Evolutionary conservation across 176 grass and related monocot genomes (phyloP).

Genomic region (Dactylis glomerata): DNA sequence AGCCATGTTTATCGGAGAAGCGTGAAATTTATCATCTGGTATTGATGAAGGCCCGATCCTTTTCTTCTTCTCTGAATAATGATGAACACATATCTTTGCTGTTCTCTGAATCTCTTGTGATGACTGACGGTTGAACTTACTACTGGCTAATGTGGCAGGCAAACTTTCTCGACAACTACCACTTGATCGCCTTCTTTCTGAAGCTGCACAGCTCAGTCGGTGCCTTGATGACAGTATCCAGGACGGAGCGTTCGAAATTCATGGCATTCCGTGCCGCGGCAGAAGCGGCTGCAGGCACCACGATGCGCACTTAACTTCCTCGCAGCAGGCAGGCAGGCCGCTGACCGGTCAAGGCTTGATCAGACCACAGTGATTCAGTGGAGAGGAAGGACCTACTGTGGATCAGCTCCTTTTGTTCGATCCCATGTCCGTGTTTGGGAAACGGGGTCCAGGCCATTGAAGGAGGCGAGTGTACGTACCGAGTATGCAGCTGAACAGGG

Average conservation of each 20-base stretch:
- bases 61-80: background rate
- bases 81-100: background rate
- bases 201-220: too few relatives aligned
- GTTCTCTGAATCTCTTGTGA: background rate
- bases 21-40: background rate
- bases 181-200: background rate
- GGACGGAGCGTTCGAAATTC: background rate
- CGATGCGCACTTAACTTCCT: background rate
- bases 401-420: background rate
- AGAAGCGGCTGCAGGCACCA: background rate
- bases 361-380: conserved; percentile 14
- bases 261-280: background rate
- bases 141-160: conserved; percentile 11
- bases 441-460: conserved; percentile 26
- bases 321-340: background rate
- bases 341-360: background rate
- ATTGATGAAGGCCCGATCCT: background rate
- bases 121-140: background rate
- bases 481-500: background rate
- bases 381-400: background rate
- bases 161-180: background rate
- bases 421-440: background rate
- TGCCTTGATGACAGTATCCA: background rate
- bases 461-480: background rate
- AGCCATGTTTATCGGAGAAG: conserved; percentile 1